Percentiles rank a stretch among this genome's conserved stretches.
These are phyloP conservation scores for Magnaporthiopsis rhizophila DNA, from an alignment of 2,329 filamentous ascomycete genomes.

Conservation along the genomic window DNA sequence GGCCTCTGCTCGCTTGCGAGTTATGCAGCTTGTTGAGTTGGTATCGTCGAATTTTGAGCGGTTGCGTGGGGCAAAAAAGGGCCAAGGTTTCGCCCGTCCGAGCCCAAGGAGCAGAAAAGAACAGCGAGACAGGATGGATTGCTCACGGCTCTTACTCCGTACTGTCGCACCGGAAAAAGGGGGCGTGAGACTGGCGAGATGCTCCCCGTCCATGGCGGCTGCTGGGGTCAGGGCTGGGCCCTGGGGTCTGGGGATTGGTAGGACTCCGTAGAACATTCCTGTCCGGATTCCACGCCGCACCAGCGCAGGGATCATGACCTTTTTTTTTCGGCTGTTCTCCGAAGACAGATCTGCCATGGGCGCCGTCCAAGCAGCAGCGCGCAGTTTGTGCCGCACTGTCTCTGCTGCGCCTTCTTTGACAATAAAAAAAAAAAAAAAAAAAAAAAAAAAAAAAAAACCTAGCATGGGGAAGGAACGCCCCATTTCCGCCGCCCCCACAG, in stretches of 20 bases:
- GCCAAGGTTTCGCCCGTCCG: neutral
- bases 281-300: neutral
- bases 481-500: neutral
- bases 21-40: neutral
- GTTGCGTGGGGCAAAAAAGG: neutral
- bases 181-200: neutral
- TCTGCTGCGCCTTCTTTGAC: neutral
- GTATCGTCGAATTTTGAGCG: neutral
- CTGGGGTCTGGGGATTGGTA: neutral
- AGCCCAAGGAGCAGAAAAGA: neutral
- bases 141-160: neutral
- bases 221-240: neutral
- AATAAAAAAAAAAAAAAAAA: neutral
- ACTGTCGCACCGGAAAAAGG: neutral
- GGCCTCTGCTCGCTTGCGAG: neutral
- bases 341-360: neutral
- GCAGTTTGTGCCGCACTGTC: neutral
- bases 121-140: neutral
- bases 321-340: neutral
- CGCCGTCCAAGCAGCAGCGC: neutral
- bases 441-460: neutral
- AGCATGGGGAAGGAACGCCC: constrained; percentile 3
- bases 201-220: neutral
- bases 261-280: neutral
- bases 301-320: constrained; percentile 3